Evolutionary conservation across 805 yeast species (phyloP).

Genomic region (Lachancea cidri): DNA sequence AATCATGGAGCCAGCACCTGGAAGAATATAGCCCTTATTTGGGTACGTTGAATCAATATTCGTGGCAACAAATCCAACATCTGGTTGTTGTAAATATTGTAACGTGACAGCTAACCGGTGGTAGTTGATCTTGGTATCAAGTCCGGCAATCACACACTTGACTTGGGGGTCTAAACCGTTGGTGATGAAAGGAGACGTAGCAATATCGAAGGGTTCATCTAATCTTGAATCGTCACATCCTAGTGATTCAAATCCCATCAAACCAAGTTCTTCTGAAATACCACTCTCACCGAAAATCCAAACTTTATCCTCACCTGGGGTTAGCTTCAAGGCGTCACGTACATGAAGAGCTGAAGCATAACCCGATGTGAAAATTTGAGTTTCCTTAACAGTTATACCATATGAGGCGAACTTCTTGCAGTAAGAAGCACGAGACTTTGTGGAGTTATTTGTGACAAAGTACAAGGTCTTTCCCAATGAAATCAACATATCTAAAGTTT

Average conservation of each 20-base stretch:
- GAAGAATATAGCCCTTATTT: slow-evolving; percentile 73
- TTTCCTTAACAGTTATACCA: slow-evolving; percentile 39
- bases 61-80: slow-evolving; percentile 79
- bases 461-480: slow-evolving; percentile 57
- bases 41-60: slow-evolving; percentile 96
- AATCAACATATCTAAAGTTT: slow-evolving; percentile 61
- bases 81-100: slow-evolving; percentile 63
- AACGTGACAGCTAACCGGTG: slow-evolving; percentile 75
- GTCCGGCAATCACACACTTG: slow-evolving; percentile 87
- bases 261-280: slow-evolving; percentile 69
- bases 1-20: slow-evolving; percentile 93
- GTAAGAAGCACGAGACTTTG: slow-evolving; percentile 79
- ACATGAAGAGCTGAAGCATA: slow-evolving; percentile 88
- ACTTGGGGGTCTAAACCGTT: slow-evolving; percentile 62
- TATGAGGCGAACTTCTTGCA: slow-evolving; percentile 65
- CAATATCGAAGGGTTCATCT: slow-evolving; percentile 49
- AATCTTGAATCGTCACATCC: slow-evolving; percentile 80
- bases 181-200: slow-evolving; percentile 43
- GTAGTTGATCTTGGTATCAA: slow-evolving; percentile 73
- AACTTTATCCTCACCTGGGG: slow-evolving; percentile 65
- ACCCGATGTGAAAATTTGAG: slow-evolving; percentile 86
- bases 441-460: slow-evolving; percentile 94
- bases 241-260: slow-evolving; percentile 65
- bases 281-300: slow-evolving; percentile 91
- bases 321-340: slow-evolving; percentile 66